These are phyloP conservation scores for Colletotrichum higginsianum DNA, from an alignment of 2,329 filamentous ascomycete species.

Conservation along the genomic window DNA sequence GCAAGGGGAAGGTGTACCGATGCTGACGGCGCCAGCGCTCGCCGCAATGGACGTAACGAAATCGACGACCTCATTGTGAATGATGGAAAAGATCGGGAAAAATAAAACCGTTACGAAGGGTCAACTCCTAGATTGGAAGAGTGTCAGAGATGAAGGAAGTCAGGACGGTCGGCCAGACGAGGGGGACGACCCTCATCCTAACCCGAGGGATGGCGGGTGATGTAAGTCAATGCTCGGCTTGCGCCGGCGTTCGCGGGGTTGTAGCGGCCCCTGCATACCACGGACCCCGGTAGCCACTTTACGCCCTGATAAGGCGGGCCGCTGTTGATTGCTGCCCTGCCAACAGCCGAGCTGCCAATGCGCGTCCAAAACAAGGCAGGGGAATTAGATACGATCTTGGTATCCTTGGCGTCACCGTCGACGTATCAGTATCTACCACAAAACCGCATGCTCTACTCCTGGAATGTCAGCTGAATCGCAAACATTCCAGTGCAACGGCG, in stretches of 20 bases:
- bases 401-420: conserved; percentile 34
- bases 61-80: conserved; percentile 37
- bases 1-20: conserved; percentile 31
- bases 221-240: conserved; percentile 44
- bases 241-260: conserved; percentile 44
- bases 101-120: conserved; percentile 14
- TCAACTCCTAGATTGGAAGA: conserved; percentile 15
- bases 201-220: conserved; percentile 40
- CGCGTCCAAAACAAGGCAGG: conserved; percentile 43
- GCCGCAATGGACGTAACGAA: conserved; percentile 35
- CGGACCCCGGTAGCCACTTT: conserved; percentile 28
- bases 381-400: conserved; percentile 37
- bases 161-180: conserved; percentile 28
- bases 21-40: conserved; percentile 37
- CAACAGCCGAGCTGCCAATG: conserved; percentile 52
- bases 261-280: conserved; percentile 31
- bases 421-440: not conserved
- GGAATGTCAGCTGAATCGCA: conserved; percentile 22
- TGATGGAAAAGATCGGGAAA: conserved; percentile 6
- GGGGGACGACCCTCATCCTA: conserved; percentile 29
- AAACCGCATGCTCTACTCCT: not conserved
- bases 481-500: conserved; percentile 33
- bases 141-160: conserved; percentile 23
- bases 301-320: conserved; percentile 46
- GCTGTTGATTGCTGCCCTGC: conserved; percentile 56